Base-by-base conservation (phyloP, 1,284 basidiomycete genomes). In the Cryptococcus deneoformans region DNA sequence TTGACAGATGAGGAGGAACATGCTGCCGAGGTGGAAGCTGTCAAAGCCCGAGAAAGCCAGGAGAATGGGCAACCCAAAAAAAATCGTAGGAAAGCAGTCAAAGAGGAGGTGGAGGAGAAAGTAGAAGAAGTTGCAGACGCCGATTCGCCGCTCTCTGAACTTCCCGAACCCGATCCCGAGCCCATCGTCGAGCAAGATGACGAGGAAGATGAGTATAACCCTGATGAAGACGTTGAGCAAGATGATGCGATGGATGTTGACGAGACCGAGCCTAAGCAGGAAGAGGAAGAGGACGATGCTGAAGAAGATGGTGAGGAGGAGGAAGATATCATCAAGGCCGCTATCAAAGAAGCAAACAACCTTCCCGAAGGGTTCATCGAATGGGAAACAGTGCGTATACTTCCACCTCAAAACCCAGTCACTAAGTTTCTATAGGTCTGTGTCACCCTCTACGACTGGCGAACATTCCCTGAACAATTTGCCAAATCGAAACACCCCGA, bases 381-480 rank as follows among this genome's bases (percentile, higher is more conserved):
- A 57, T 80, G 80, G 80, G 78, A 80, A 66, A 69, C 76, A 16
- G 78, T 80, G 56, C 65, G 79, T 72, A 14, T 29, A 35, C 55
- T 51, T 24, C 12, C 20, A 24, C 36, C 16, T 34, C 39, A 43
- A 14, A 39, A 36, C 20, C 48, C 16, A 35, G 20, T 7, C 52
- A 42, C 35, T 50, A 24, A 39, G 35, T 10, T 29, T 12, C 43
- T 12, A 11, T 63, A 81, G 79, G 74, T 82, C 43, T 82, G 80
- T 62, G 73, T 81, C n/a, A 79, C 77, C 0, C 69, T 79, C 6
- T 73, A 75, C 50, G 79, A 81, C 38, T 81, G 81, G 81, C 66
- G 77, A 50, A 73, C 72, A 3, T 80, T 80, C 55, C 75, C 78
- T 1, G 73, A 75, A 16, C 75, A 77, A 52, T 83, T 81, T 48